phyloP scores from a whole-genome alignment of 768 basidiomycete genomes.

The Pleurotus platypus region DNA sequence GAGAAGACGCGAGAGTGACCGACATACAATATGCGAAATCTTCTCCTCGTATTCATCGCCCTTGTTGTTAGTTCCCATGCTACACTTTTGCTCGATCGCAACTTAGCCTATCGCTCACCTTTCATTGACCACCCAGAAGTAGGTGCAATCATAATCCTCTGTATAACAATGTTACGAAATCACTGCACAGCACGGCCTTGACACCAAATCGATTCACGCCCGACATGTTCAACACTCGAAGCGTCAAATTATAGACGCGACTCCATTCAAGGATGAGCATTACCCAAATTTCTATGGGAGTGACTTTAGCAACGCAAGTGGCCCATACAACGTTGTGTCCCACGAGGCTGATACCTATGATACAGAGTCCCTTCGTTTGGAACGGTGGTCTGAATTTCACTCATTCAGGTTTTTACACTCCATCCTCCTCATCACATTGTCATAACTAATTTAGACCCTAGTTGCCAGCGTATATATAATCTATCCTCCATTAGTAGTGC shows the following conservation, averaged over 20 bases:
- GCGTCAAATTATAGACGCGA: conserved; percentile 31
- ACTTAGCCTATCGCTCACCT: conserved; percentile 39
- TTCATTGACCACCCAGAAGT: conserved; percentile 30
- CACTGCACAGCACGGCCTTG: conserved; percentile 29
- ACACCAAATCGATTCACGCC: conserved; percentile 31
- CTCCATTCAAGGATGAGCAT: conserved; percentile 38
- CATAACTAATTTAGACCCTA: conserved; percentile 8
- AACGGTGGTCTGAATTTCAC: conserved; percentile 48
- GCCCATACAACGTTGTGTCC: neutral
- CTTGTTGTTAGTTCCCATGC: conserved; percentile 13
- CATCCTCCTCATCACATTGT: neutral
- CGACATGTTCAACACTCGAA: conserved; percentile 30
- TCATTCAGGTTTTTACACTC: conserved; percentile 30
- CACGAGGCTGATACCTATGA: neutral
- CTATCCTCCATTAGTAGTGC: neutral
- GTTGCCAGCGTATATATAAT: conserved; percentile 39
- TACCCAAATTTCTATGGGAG: conserved; percentile 47
- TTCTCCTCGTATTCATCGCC: conserved; percentile 10
- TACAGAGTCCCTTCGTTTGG: conserved; percentile 41
- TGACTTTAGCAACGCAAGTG: conserved; percentile 45
- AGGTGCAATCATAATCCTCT: conserved; percentile 3
- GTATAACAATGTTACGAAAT: neutral
- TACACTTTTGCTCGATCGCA: conserved; percentile 28
- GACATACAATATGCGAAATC: neutral
- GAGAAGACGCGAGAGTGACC: no score